These are phyloP conservation scores for Ascoidea rubescens DNA, from an alignment of 805 yeast species.

Conservation along the genomic window DNA sequence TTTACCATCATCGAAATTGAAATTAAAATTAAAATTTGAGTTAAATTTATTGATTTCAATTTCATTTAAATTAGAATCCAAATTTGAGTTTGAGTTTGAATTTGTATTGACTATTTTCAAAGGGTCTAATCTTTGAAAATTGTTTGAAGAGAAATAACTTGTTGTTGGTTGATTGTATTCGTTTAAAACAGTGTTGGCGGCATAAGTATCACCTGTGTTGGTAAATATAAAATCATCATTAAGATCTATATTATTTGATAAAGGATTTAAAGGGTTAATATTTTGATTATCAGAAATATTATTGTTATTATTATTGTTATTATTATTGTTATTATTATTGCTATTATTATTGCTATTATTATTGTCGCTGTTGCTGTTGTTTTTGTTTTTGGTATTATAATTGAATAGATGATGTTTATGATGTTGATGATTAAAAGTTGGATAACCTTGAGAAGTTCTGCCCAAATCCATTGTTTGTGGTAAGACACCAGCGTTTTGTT, in stretches of 20 bases:
- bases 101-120: too few species aligned
- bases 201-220: not conserved
- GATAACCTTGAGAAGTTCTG: conserved; percentile 9
- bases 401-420: not conserved
- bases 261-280: not conserved
- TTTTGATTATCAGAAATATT: too few species aligned
- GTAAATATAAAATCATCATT: not conserved
- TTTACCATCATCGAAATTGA: too few species aligned
- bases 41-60: too few species aligned
- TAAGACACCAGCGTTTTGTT: conserved; percentile 5
- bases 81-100: too few species aligned
- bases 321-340: not conserved
- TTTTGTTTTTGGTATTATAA: not conserved
- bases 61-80: too few species aligned
- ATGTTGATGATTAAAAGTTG: conserved; percentile 2
- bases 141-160: too few species aligned
- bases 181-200: not conserved
- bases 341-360: not conserved
- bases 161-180: not conserved
- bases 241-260: not conserved
- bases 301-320: not conserved
- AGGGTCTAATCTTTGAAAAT: too few species aligned
- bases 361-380: not conserved
- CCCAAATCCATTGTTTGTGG: not conserved
- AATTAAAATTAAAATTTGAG: too few species aligned